phyloP scores from a whole-genome alignment of 345 rosid genomes.

The Angophora floribunda region DNA sequence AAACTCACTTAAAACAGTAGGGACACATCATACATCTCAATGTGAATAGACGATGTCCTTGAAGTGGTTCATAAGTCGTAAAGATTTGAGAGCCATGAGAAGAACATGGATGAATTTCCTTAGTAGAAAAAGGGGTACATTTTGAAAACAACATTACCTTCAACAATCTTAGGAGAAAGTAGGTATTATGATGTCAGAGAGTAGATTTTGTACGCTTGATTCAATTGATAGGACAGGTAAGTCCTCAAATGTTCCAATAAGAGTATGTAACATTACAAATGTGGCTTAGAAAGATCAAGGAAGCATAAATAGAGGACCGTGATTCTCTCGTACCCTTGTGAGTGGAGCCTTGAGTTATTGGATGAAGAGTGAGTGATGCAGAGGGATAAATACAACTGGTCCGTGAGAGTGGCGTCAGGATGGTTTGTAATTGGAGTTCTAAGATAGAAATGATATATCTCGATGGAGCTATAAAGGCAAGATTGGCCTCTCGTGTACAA shows the following conservation, averaged over 20 bases:
- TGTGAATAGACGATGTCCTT: not conserved
- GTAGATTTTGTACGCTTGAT: not conserved
- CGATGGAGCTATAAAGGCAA: not conserved
- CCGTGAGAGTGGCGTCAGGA: not conserved
- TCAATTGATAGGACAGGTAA: not conserved
- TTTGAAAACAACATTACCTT: not conserved
- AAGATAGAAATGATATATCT: not conserved
- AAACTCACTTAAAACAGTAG: not conserved
- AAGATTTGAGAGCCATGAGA: not conserved
- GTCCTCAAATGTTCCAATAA: not conserved
- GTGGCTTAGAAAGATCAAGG: not conserved
- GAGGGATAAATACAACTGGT: not conserved
- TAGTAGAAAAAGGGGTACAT: not conserved
- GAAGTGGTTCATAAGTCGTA: not conserved
- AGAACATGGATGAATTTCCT: not conserved
- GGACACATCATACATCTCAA: not conserved
- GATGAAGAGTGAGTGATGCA: not conserved
- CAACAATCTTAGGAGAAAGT: not conserved
- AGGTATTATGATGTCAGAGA: not conserved
- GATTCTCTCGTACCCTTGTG: not conserved
- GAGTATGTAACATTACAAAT: not conserved
- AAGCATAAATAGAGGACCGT: not conserved
- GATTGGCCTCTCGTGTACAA: not conserved
- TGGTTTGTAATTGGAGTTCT: not conserved
- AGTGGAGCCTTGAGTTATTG: not conserved